phyloP scores from a whole-genome alignment of 345 rosid genomes.

The Pseudoturritis turrita region DNA sequence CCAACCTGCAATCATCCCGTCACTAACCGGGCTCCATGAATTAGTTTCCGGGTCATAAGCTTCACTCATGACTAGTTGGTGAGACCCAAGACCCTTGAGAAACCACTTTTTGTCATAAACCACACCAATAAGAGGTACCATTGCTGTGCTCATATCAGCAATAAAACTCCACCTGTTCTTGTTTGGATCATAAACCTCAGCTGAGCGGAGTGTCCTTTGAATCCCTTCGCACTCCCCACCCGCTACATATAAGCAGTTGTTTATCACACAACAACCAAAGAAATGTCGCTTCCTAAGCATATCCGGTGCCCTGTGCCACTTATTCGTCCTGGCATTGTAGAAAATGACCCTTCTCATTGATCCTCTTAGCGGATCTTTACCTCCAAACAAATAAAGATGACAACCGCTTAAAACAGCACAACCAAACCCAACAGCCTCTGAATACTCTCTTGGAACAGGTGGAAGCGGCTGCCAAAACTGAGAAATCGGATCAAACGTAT shows the following conservation, averaged over 20 bases:
- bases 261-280: slow-evolving; percentile 90
- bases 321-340: slow-evolving; percentile 89
- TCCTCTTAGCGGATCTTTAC: slow-evolving; percentile 86
- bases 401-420: slow-evolving; percentile 94
- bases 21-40: slow-evolving; percentile 66
- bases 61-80: slow-evolving; percentile 86
- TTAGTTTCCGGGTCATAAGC: slow-evolving; percentile 75
- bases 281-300: slow-evolving; percentile 96
- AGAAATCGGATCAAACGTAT: slow-evolving; percentile 73
- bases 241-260: slow-evolving; percentile 89
- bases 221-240: slow-evolving; percentile 99
- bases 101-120: slow-evolving; percentile 88
- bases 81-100: slow-evolving; percentile 86
- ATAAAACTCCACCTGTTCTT: slow-evolving; percentile 81
- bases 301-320: slow-evolving; percentile 93
- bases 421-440: slow-evolving; percentile 93
- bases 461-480: slow-evolving; percentile 96
- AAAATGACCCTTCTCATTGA: slow-evolving; percentile 85
- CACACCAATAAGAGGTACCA: slow-evolving; percentile 95
- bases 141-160: slow-evolving; percentile 95
- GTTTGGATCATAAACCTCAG: slow-evolving; percentile 93
- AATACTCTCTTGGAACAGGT: slow-evolving; percentile 86
- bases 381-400: slow-evolving; percentile 89
- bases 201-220: slow-evolving; percentile 89
- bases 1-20: slow-evolving; percentile 94